A percentile compares a stretch with the other conserved stretches of the same genome.
These are phyloP conservation scores for Pichia sporocuriosa DNA, from an alignment of 805 yeast genomes.

Conservation along the genomic window DNA sequence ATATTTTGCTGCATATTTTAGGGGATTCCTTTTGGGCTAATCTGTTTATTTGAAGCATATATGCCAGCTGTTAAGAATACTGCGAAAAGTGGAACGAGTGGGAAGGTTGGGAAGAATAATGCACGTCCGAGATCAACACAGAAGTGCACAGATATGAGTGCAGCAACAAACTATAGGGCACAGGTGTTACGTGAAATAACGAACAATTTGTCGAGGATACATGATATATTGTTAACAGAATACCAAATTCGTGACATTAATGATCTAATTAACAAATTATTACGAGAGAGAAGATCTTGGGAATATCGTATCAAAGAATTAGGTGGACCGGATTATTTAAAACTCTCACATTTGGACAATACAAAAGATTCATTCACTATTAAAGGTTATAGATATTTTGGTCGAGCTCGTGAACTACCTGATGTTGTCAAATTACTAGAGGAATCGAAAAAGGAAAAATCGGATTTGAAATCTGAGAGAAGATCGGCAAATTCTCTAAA, in stretches of 20 bases:
- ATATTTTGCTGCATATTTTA: no score
- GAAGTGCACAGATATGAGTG: slow-evolving; percentile 46
- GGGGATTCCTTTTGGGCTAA: no score
- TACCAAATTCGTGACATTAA: slow-evolving; percentile 64
- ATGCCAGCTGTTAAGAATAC: no score
- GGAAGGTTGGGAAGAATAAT: no score
- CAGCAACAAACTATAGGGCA: slow-evolving; percentile 66
- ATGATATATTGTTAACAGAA: slow-evolving; percentile 54
- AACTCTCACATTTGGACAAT: background rate
- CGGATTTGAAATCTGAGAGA: slow-evolving; percentile 8
- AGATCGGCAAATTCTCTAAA: slow-evolving; percentile 1
- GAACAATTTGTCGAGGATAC: slow-evolving; percentile 50
- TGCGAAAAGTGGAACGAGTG: no score
- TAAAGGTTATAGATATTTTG: slow-evolving; percentile 67
- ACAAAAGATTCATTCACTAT: slow-evolving; percentile 15
- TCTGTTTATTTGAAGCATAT: no score
- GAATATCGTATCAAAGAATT: slow-evolving; percentile 62
- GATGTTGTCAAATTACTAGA: slow-evolving; percentile 53
- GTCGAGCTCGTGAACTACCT: slow-evolving; percentile 74
- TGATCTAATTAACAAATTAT: slow-evolving; percentile 60
- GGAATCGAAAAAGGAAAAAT: slow-evolving; percentile 23
- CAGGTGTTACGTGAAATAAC: slow-evolving; percentile 60
- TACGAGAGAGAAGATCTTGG: slow-evolving; percentile 70
- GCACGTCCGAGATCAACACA: slow-evolving; percentile 56
- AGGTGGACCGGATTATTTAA: slow-evolving; percentile 63